Percentiles rank a stretch among this genome's conserved stretches.
Evolutionary conservation across 805 yeast genomes (phyloP).

Genomic region (Cyberlindnera bimundalis): DNA sequence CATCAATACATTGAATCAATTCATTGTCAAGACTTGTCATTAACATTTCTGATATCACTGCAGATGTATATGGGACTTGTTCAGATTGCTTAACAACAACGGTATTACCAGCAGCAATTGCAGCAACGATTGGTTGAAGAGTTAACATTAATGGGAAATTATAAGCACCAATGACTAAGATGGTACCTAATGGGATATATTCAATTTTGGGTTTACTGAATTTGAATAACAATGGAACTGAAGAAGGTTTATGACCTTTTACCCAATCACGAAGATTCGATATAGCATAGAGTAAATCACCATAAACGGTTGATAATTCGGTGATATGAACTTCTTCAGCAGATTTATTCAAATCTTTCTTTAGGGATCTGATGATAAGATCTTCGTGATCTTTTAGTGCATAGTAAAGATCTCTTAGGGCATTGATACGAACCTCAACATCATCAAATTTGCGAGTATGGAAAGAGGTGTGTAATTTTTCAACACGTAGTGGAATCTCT

Average conservation of each 20-base stretch:
- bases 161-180: constrained; percentile 73
- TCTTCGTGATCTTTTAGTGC: constrained; percentile 58
- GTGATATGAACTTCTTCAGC: constrained; percentile 55
- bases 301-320: constrained; percentile 50
- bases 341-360: constrained; percentile 65
- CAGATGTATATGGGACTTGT: constrained; percentile 57
- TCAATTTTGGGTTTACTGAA: constrained; percentile 18
- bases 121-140: constrained; percentile 67
- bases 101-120: constrained; percentile 82
- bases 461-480: constrained; percentile 40
- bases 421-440: constrained; percentile 49
- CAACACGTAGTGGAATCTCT: constrained; percentile 47
- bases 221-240: constrained; percentile 18
- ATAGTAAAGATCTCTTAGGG: constrained; percentile 64
- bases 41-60: constrained; percentile 53
- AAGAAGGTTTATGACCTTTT: constrained; percentile 39
- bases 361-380: constrained; percentile 52
- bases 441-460: constrained; percentile 41
- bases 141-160: constrained; percentile 72
- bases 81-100: constrained; percentile 56
- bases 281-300: constrained; percentile 60
- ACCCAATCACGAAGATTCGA: constrained; percentile 58
- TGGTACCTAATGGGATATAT: constrained; percentile 54
- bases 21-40: constrained; percentile 50
- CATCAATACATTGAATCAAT: constrained; percentile 63